These are phyloP conservation scores for Aspergillus haitiensis DNA, from an alignment of 495 filamentous ascomycete species.

Conservation along the genomic window DNA sequence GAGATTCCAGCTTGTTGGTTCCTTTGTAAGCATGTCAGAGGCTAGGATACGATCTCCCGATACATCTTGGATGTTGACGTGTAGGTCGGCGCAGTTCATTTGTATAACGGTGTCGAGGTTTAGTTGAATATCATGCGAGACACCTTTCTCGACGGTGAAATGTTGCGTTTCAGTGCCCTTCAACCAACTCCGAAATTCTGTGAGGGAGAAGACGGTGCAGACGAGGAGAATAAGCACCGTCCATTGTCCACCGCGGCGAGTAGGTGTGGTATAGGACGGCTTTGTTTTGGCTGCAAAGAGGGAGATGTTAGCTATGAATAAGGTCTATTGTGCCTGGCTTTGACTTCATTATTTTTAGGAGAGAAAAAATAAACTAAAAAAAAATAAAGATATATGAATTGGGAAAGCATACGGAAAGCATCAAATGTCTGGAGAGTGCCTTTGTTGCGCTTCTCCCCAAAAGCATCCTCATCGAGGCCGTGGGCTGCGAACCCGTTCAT, in stretches of 20 bases:
- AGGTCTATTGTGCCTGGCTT: neutral
- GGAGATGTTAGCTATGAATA: slow-evolving; percentile 1
- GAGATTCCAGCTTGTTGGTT: slow-evolving; percentile 74
- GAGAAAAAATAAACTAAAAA: neutral
- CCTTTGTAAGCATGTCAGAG: slow-evolving; percentile 67
- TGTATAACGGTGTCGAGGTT: slow-evolving; percentile 92
- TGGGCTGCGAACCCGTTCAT: slow-evolving; percentile 75
- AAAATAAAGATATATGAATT: slow-evolving; percentile 21
- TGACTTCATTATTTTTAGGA: neutral
- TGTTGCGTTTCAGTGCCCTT: slow-evolving; percentile 78
- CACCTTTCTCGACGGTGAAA: slow-evolving; percentile 91
- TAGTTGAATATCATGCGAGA: slow-evolving; percentile 84
- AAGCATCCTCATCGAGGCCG: slow-evolving; percentile 72
- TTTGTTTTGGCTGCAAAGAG: slow-evolving; percentile 79
- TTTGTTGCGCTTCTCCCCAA: slow-evolving; percentile 68
- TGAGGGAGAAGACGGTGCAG: slow-evolving; percentile 68
- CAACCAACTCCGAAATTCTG: slow-evolving; percentile 81
- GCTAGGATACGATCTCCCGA: slow-evolving; percentile 88
- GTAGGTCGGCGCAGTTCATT: slow-evolving; percentile 85
- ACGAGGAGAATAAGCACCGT: slow-evolving; percentile 78
- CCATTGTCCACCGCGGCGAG: slow-evolving; percentile 84
- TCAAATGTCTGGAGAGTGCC: slow-evolving; percentile 80
- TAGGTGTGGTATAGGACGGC: slow-evolving; percentile 81
- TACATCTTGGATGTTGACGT: slow-evolving; percentile 97
- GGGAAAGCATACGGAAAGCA: slow-evolving; percentile 76